Percentiles rank a stretch among this genome's conserved stretches.
Conservation (phyloP, 192 early-diverging fungal species). For the Coemansia furcata region DNA sequence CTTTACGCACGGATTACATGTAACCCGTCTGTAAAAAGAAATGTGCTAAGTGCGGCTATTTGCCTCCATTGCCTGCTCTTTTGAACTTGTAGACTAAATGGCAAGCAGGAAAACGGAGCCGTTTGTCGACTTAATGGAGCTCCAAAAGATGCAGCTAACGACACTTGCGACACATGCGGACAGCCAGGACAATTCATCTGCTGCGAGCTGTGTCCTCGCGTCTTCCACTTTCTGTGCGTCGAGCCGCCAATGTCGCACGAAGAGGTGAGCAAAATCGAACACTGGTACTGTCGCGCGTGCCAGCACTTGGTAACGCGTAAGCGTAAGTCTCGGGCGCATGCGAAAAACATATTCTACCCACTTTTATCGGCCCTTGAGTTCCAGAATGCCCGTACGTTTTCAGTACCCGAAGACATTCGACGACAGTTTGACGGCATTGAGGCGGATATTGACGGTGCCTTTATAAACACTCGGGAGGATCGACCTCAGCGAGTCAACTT, state of each 20-base stretch:
- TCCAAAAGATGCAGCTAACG: conserved; percentile 15
- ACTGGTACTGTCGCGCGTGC: conserved; percentile 52
- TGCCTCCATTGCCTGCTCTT: conserved; percentile 2
- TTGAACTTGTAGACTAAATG: background rate
- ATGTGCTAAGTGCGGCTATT: background rate
- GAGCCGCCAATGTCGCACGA: conserved; percentile 47
- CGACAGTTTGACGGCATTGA: conserved; percentile 47
- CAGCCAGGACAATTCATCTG: conserved; percentile 49
- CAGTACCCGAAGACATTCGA: conserved; percentile 50
- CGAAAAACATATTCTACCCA: conserved; percentile 47
- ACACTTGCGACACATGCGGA: conserved; percentile 47
- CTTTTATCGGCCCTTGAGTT: conserved; percentile 35
- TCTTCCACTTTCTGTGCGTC: conserved; percentile 48
- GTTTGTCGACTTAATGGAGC: background rate
- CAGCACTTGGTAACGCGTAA: conserved; percentile 19
- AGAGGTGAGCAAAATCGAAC: conserved; percentile 25
- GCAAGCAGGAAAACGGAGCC: conserved; percentile 8
- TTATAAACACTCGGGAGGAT: conserved; percentile 37
- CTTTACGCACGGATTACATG: background rate
- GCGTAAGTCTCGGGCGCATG: conserved; percentile 43
- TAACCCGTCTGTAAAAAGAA: no score
- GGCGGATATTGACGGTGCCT: conserved; percentile 38
- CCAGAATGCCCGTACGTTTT: conserved; percentile 39
- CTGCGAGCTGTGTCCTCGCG: conserved; percentile 49
- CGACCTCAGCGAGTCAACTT: conserved; percentile 24